Evolutionary conservation across 192 early-diverging fungal genomes (phyloP), one percentile per base, ranked within the genome.

Genomic region (Backusella liffmaniae): DNA sequence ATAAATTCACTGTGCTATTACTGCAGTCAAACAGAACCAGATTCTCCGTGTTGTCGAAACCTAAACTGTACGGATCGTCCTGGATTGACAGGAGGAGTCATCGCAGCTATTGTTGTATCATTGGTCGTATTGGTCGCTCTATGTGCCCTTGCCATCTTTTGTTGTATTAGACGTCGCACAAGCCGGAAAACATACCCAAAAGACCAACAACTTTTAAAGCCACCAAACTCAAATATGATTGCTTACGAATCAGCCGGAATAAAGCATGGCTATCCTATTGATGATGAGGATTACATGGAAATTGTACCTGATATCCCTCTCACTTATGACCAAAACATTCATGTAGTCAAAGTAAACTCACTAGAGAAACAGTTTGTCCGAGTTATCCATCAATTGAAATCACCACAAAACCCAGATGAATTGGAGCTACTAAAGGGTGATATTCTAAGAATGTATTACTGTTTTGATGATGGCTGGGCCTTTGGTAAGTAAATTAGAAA

Each of bases 391-490:
- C 67, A 69, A 36, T 41, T 69, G 21, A 69, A 69, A 21, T 2
- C 67, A 41, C 67, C 67, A 72, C 66, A 73, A 42, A 66, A 73
- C 41, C 72, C 46, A 18, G 77, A 78, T 23, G 77, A 78, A 70
- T 51, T 78, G 23, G 62, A 53, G 15, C 12, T 78, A 29, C n/a
- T 62, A n/a, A 66, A 78, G 44, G 73, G 67, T 23, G 77, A 78
- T 35, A 73, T 78, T 65, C 21, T 73, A 12, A 66, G 73, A 29
- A 44, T 78, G 37, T 56, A 74, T 21, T 78, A 78, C 35, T 74
- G 67, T 23, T 78, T 78, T 70, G 77, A 78, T 65, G 77, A 78
- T 56, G 77, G 77, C 4, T 78, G 77, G 77, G 77, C 77, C 26
- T 67, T 78, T 30, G 77, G 77, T 78, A 74, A 41, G 70, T 51